Evolutionary conservation across 192 early-diverging fungal species (phyloP).

Genomic region (Piromyces finnis): DNA sequence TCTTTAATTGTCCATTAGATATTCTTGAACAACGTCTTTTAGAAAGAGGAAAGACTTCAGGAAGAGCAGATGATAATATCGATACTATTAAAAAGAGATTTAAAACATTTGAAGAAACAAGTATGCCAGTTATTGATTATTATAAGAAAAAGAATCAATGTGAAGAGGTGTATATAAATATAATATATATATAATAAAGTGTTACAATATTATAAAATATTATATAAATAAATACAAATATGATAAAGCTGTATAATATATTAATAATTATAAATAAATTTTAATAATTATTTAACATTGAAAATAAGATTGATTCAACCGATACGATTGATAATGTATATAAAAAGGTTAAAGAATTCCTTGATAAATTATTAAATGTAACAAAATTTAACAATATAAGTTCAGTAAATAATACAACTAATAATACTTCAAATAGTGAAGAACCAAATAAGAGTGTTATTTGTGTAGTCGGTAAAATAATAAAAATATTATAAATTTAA

Average conservation of each 20-base stretch:
- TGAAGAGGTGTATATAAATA: constrained; percentile 3
- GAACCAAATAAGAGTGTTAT: not conserved
- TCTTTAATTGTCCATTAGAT: constrained; percentile 29
- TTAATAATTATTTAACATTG: no score
- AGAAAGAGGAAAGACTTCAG: constrained; percentile 28
- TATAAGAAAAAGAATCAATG: constrained; percentile 11
- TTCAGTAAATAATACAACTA: no score
- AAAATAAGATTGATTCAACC: not conserved
- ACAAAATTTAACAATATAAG: no score
- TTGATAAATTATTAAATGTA: not conserved
- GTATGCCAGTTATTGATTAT: constrained; percentile 24
- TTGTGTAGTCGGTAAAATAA: not conserved
- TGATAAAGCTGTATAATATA: no score
- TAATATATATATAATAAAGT: no score
- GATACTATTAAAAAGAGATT: constrained; percentile 31
- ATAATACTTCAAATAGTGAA: not conserved
- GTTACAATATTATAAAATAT: no score
- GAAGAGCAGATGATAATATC: constrained; percentile 32
- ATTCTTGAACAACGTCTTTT: constrained; percentile 26
- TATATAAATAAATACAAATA: no score
- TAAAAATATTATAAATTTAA: no score
- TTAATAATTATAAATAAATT: no score
- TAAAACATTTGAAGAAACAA: constrained; percentile 20
- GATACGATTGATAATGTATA: not conserved
- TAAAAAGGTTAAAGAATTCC: not conserved